Percentiles rank a stretch among this genome's conserved stretches.
These are phyloP conservation scores for Isatis tinctoria DNA, from an alignment of 345 rosid species.

Conservation along the genomic window DNA sequence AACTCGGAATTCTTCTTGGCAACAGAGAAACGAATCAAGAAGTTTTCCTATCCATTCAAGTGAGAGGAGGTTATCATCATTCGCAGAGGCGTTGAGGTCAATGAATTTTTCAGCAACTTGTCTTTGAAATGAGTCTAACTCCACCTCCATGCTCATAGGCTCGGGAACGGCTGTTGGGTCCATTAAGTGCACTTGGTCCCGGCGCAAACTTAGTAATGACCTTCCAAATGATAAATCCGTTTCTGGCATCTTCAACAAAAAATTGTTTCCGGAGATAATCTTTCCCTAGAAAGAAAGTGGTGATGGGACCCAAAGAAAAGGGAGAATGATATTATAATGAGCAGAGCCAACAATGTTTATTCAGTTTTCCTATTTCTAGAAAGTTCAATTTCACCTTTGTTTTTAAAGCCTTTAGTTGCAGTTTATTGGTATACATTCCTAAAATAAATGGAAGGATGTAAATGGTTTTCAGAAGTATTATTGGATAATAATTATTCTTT, in stretches of 20 bases:
- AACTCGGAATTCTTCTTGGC: slow-evolving; percentile 56
- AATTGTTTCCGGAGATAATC: neutral
- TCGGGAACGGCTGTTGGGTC: slow-evolving; percentile 21
- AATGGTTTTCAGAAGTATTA: neutral
- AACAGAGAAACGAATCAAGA: slow-evolving; percentile 46
- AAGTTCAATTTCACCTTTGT: neutral
- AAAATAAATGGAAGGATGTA: neutral
- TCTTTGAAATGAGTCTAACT: slow-evolving; percentile 57
- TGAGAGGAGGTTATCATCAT: slow-evolving; percentile 46
- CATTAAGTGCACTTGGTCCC: slow-evolving; percentile 40
- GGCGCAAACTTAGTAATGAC: slow-evolving; percentile 42
- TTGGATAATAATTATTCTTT: neutral
- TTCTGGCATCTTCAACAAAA: slow-evolving; percentile 41
- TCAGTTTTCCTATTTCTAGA: slow-evolving; percentile 6
- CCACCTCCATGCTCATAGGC: slow-evolving; percentile 33
- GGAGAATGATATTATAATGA: neutral
- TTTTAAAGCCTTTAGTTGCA: neutral
- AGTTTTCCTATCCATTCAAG: slow-evolving; percentile 53
- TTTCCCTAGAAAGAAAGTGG: neutral
- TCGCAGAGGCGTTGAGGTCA: slow-evolving; percentile 35
- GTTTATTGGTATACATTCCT: neutral
- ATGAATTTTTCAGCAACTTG: slow-evolving; percentile 48
- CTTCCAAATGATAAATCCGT: slow-evolving; percentile 48
- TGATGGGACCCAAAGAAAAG: neutral
- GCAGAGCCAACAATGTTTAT: neutral